These are phyloP conservation scores for Alectoria sarmentosa DNA, from an alignment of 495 filamentous ascomycete species.

Conservation along the genomic window DNA sequence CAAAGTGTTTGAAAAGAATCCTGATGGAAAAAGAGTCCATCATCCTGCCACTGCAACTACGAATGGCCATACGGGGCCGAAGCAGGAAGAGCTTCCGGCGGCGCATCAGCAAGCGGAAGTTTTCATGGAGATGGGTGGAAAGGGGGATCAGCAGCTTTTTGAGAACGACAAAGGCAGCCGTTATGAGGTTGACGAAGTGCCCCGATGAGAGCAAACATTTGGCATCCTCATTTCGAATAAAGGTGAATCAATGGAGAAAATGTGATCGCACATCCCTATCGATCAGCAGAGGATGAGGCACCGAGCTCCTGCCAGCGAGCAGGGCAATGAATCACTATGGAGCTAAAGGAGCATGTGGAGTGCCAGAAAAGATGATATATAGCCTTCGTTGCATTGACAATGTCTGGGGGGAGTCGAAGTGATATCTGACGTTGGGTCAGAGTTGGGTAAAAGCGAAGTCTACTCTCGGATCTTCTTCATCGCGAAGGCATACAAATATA, in stretches of 20 bases:
- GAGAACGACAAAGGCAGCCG: conserved; percentile 51
- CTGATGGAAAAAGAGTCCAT: conserved; percentile 39
- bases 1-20: conserved; percentile 76
- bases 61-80: conserved; percentile 18
- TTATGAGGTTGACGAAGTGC: conserved; percentile 31
- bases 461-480: conserved; percentile 1
- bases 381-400: background rate
- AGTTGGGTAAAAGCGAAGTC: background rate
- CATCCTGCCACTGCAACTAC: conserved; percentile 21
- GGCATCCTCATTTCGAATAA: background rate
- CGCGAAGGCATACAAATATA: background rate
- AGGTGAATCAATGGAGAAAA: background rate
- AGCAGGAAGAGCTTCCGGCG: conserved; percentile 52
- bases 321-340: background rate
- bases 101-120: conserved; percentile 59
- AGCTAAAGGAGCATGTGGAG: background rate
- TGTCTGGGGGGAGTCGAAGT: background rate
- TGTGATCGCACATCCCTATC: background rate
- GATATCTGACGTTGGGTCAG: background rate
- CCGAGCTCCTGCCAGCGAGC: background rate
- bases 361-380: background rate
- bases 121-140: conserved; percentile 74
- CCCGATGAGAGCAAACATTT: background rate
- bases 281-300: background rate
- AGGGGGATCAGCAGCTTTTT: conserved; percentile 72